phyloP scores from a whole-genome alignment of 2,329 filamentous ascomycete genomes.

The Trichoderma hamatum region DNA sequence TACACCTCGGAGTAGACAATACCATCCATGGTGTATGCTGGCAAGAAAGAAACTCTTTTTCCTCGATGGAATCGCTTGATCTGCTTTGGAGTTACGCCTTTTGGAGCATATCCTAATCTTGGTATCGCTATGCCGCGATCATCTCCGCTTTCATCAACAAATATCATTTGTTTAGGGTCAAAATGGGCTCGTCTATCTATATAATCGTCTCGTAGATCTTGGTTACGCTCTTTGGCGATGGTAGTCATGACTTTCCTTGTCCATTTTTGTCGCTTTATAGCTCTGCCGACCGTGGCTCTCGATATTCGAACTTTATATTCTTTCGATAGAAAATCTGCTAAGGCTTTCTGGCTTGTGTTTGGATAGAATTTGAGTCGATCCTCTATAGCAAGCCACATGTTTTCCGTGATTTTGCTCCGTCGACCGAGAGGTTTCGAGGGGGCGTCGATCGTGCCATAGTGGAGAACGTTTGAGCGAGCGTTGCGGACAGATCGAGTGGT shows the following conservation, averaged over 20 bases:
- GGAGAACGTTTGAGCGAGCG: slow-evolving; percentile 22
- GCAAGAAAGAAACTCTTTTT: too few species aligned
- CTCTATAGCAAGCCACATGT: slow-evolving; percentile 28
- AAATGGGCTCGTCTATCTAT: slow-evolving; percentile 28
- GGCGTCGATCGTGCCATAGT: slow-evolving; percentile 26
- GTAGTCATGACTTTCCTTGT: slow-evolving; percentile 27
- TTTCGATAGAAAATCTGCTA: slow-evolving; percentile 25
- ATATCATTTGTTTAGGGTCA: slow-evolving; percentile 27
- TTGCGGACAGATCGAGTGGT: neutral
- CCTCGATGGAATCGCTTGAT: too few species aligned
- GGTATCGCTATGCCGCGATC: slow-evolving; percentile 29
- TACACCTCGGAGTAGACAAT: too few species aligned
- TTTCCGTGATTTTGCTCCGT: slow-evolving; percentile 29
- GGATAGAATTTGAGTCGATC: slow-evolving; percentile 20
- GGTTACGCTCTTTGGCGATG: slow-evolving; percentile 33
- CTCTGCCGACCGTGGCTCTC: slow-evolving; percentile 21
- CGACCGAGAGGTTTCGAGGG: slow-evolving; percentile 24
- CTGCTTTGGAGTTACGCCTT: too few species aligned
- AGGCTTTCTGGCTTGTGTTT: slow-evolving; percentile 27
- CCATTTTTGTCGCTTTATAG: slow-evolving; percentile 22
- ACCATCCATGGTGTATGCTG: too few species aligned
- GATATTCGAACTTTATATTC: slow-evolving; percentile 27
- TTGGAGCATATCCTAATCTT: slow-evolving; percentile 27
- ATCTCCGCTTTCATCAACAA: slow-evolving; percentile 29
- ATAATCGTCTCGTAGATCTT: slow-evolving; percentile 33